Evolutionary conservation across 164 flowering plant species (phyloP), one percentile per base, ranked within the genome.

Genomic region (Sedum album): DNA sequence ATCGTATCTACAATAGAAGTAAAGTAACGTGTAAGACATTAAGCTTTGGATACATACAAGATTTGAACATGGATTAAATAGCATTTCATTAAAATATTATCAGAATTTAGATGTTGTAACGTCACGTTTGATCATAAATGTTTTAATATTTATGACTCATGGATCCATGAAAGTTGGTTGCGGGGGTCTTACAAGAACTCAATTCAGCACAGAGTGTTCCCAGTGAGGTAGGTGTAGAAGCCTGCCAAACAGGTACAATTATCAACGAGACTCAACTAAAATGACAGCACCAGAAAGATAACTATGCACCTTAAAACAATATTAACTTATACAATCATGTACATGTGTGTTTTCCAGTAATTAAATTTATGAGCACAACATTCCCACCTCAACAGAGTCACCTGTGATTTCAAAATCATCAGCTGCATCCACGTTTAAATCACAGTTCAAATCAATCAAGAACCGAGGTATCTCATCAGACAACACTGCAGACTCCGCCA

Each of bases 401-500:
- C 11, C 31, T 25, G 61, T 26, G 61, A 26, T 55, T 55, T 55
- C 61, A 6, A 55, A 55, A 14, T 4, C 61, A 55, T 55, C 18
- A 11, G 18, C 31, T 25, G 61, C 61, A 55, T 55, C 61, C 31
- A 15, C 61, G 13, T 26, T 55, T 17, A 55, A 18, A 55, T 55
- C 61, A 55, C 61, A 18, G 61, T 55, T 55, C 17, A 55, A 31
- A 14, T 55, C 61, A 55, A 55, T 55, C 18, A 55, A 26, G 31
- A 55, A 55, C 31, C 31, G 31, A 55, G 61, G 61, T 18, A 55
- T 26, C 61, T 55, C 61, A 55, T 26, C 61, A 55, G 61, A 55
- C 4, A 25, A 18, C 61, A 26, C 25, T 26, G 61, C 25, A 14
- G 15, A 26, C 2, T 55, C 61, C 0, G 18, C 61, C 4, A 55